These are phyloP conservation scores for Sarocladium kiliense DNA, from an alignment of 2,329 filamentous ascomycete genomes.

Conservation along the genomic window DNA sequence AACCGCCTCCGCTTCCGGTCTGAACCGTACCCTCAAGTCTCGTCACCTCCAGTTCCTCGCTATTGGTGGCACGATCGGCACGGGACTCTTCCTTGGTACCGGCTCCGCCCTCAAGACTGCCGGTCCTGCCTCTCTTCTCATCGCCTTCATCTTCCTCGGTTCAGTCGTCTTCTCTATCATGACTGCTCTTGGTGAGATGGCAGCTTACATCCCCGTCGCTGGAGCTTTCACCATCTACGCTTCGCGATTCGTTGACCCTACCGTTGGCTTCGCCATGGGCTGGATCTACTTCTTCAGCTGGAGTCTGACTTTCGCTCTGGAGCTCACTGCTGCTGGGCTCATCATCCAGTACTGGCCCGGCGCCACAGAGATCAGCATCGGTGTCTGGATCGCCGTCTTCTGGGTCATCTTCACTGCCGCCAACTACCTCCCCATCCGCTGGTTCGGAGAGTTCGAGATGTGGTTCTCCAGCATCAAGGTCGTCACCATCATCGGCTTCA, in stretches of 20 bases:
- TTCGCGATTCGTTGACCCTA: conserved; percentile 67
- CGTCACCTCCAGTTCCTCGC: conserved; percentile 46
- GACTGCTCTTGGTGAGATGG: conserved; percentile 66
- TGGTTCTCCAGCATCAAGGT: conserved; percentile 76
- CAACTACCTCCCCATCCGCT: conserved; percentile 67
- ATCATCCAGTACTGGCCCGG: conserved; percentile 69
- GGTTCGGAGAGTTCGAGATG: conserved; percentile 75
- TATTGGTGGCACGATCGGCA: conserved; percentile 56
- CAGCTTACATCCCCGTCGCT: conserved; percentile 70
- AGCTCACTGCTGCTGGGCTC: conserved; percentile 66
- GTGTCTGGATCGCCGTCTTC: conserved; percentile 69
- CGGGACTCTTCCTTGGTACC: conserved; percentile 66
- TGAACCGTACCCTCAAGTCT: conserved; percentile 30
- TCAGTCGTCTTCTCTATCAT: conserved; percentile 71
- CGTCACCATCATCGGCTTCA: conserved; percentile 66
- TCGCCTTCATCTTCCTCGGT: conserved; percentile 67
- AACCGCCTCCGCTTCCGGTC: conserved; percentile 24
- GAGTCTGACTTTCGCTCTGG: conserved; percentile 67
- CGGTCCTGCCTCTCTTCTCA: conserved; percentile 61
- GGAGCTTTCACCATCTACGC: conserved; percentile 76
- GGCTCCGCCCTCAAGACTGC: conserved; percentile 57
- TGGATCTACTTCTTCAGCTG: conserved; percentile 83
- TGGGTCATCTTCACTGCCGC: conserved; percentile 63
- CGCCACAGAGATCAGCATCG: conserved; percentile 53
- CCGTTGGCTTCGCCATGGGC: conserved; percentile 71